A percentile compares a stretch with the other conserved stretches of the same genome.
These are phyloP conservation scores for Dichomitus squalens DNA, from an alignment of 1,284 basidiomycete genomes.

Conservation along the genomic window DNA sequence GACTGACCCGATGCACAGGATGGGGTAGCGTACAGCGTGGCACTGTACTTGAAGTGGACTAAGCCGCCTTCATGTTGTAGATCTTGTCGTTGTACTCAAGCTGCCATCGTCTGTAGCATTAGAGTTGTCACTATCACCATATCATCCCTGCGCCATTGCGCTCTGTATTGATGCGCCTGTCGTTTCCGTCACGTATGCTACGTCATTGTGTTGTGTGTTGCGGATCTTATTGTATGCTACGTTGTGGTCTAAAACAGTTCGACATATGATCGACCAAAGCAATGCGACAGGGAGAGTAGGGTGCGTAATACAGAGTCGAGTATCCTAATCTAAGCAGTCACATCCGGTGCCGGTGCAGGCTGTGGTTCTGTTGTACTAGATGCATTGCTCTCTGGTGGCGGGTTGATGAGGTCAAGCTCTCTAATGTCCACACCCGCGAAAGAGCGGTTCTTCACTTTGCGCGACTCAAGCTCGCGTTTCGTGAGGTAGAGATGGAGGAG, in stretches of 20 bases:
- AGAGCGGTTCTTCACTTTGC: constrained; percentile 64
- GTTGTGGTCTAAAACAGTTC: background rate
- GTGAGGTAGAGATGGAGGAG: constrained; percentile 68
- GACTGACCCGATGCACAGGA: constrained; percentile 32
- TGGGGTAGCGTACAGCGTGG: constrained; percentile 64
- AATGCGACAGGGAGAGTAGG: background rate
- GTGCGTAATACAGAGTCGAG: background rate
- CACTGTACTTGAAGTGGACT: constrained; percentile 56
- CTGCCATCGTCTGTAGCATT: constrained; percentile 25
- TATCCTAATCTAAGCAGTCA: too few species aligned
- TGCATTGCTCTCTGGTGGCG: constrained; percentile 7
- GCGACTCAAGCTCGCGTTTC: constrained; percentile 67
- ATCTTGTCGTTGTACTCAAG: constrained; percentile 11
- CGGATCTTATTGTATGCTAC: background rate
- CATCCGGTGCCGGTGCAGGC: background rate
- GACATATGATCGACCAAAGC: background rate
- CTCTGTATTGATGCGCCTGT: constrained; percentile 14
- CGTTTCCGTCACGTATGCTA: background rate
- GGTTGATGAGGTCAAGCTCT: constrained; percentile 63
- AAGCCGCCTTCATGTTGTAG: constrained; percentile 5
- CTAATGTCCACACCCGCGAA: constrained; percentile 69
- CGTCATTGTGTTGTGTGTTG: background rate
- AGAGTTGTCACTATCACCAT: constrained; percentile 15
- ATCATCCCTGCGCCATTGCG: constrained; percentile 5
- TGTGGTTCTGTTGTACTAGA: background rate